These are phyloP conservation scores for Fusarium sp. DNA, from an alignment of 2,329 filamentous ascomycete genomes.

Conservation along the genomic window DNA sequence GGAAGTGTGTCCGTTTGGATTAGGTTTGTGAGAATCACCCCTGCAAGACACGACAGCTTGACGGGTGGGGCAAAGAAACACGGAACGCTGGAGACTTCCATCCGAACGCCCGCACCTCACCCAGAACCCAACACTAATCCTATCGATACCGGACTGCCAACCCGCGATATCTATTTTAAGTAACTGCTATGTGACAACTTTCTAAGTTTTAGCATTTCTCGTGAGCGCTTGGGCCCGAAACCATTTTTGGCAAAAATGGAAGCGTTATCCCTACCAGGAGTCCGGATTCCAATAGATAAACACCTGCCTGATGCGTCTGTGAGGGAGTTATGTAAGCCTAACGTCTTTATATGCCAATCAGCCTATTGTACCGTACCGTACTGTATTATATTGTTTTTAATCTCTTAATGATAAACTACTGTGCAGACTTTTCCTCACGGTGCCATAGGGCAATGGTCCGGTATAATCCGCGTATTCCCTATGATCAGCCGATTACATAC, in stretches of 20 bases:
- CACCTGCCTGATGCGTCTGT: too few species aligned
- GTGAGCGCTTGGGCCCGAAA: too few species aligned
- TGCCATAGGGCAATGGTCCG: fast-evolving
- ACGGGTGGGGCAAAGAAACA: background rate
- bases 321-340: too few species aligned
- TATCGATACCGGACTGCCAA: background rate
- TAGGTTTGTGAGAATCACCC: background rate
- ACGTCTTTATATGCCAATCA: too few species aligned
- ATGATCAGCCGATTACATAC: background rate
- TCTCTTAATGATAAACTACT: background rate
- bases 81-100: background rate
- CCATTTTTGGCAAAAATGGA: too few species aligned
- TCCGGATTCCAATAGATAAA: too few species aligned
- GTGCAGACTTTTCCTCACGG: background rate
- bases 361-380: too few species aligned
- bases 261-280: too few species aligned
- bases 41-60: background rate
- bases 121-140: background rate
- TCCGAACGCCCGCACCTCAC: background rate
- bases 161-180: fast-evolving
- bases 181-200: background rate
- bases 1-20: background rate
- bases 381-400: background rate
- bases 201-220: background rate
- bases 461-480: background rate